Percentiles rank a stretch among this genome's conserved stretches.
phyloP scores from a whole-genome alignment of 78 protist species.

The Neovahlkampfia damariscottae region DNA sequence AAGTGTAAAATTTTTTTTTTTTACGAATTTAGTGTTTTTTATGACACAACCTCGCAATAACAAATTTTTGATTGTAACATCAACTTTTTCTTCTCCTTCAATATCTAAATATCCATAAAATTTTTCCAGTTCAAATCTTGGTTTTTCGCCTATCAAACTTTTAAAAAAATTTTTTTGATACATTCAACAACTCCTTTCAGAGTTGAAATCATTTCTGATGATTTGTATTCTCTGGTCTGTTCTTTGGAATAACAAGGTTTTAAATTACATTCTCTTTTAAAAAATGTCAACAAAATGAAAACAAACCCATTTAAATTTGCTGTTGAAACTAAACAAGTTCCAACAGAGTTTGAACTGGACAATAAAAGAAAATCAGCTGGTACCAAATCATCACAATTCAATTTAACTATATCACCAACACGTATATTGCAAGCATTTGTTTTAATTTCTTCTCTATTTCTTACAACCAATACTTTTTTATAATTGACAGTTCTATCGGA shows the following conservation, averaged over 20 bases:
- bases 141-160: too few species aligned
- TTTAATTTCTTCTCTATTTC: not conserved
- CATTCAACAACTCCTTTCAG: too few species aligned
- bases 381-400: slow-evolving; percentile 30
- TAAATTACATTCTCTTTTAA: too few species aligned
- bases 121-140: too few species aligned
- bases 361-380: slow-evolving; percentile 56
- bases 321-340: not conserved
- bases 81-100: too few species aligned
- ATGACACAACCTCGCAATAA: slow-evolving; percentile 27
- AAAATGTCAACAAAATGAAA: too few species aligned
- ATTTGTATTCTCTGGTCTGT: too few species aligned
- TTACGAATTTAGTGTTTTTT: too few species aligned
- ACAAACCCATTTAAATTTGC: slow-evolving; percentile 14
- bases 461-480: slow-evolving; percentile 11
- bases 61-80: not conserved
- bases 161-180: slow-evolving; percentile 36
- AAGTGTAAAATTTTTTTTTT: too few species aligned
- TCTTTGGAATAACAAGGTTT: too few species aligned
- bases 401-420: slow-evolving; percentile 55
- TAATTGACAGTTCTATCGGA: slow-evolving; percentile 46
- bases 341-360: slow-evolving; percentile 22
- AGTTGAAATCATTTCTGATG: too few species aligned
- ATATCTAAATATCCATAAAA: too few species aligned
- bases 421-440: slow-evolving; percentile 20